Evolutionary conservation across 352 stramenopile species (phyloP).

Genomic region (Globisporangium carolinianum): DNA sequence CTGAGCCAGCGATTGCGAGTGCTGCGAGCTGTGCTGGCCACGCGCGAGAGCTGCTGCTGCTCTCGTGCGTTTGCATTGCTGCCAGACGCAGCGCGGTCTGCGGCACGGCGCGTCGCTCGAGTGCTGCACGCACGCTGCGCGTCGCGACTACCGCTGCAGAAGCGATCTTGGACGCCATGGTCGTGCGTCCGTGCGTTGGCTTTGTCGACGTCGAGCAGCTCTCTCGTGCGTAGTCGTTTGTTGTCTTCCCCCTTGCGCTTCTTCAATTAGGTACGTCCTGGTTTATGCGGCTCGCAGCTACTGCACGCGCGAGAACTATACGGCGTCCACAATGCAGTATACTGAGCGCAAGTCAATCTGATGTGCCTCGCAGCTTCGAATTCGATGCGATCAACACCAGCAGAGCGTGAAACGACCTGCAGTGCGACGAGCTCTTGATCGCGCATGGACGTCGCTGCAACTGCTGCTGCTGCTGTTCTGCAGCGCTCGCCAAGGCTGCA

Average conservation of each 20-base stretch:
- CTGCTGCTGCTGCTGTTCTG: background rate
- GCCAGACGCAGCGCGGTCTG: background rate
- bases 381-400: conserved; percentile 1
- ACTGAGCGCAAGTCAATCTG: background rate
- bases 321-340: background rate
- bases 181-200: background rate
- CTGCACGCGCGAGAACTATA: background rate
- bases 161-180: background rate
- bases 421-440: background rate
- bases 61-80: background rate
- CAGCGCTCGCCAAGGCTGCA: background rate
- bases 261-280: background rate
- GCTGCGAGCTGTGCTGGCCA: conserved; percentile 2
- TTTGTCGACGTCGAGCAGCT: background rate
- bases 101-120: background rate
- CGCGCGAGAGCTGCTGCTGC: background rate
- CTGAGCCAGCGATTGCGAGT: conserved; percentile 9
- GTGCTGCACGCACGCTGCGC: background rate
- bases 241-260: background rate
- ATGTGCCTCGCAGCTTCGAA: background rate
- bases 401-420: background rate
- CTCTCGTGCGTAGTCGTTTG: background rate
- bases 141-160: background rate
- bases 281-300: background rate
- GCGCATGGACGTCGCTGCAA: background rate